A percentile compares a stretch with the other conserved stretches of the same genome.
phyloP scores from a whole-genome alignment of 495 filamentous ascomycete species.

The Podospora australis region DNA sequence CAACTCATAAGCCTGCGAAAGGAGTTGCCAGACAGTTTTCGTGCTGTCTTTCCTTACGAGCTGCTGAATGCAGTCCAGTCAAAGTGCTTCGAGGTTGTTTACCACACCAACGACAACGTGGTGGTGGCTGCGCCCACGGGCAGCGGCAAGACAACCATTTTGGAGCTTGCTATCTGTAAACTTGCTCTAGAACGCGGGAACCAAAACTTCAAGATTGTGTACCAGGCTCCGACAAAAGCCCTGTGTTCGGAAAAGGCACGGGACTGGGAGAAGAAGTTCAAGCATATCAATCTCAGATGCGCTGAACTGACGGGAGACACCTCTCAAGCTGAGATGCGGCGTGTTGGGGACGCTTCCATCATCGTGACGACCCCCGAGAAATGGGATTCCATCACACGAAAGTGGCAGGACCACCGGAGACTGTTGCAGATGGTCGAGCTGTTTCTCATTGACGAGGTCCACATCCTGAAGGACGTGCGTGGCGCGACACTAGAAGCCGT shows the following conservation, averaged over 20 bases:
- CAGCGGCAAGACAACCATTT: constrained; percentile 85
- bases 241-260: constrained; percentile 74
- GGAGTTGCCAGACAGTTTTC: constrained; percentile 70
- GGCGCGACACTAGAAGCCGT: constrained; percentile 93
- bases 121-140: constrained; percentile 89
- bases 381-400: constrained; percentile 95
- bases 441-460: constrained; percentile 94
- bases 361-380: constrained; percentile 98
- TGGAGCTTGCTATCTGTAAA: constrained; percentile 88
- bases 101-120: constrained; percentile 70
- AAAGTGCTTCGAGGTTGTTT: constrained; percentile 70
- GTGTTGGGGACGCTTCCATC: constrained; percentile 75
- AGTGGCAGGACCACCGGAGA: constrained; percentile 85
- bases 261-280: constrained; percentile 86
- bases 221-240: constrained; percentile 91
- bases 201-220: constrained; percentile 84
- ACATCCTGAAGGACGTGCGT: constrained; percentile 83
- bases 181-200: constrained; percentile 55
- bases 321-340: constrained; percentile 61
- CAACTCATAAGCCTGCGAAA: constrained; percentile 61
- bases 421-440: constrained; percentile 81
- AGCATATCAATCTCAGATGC: constrained; percentile 64
- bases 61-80: constrained; percentile 92
- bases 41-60: constrained; percentile 69
- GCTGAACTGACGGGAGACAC: constrained; percentile 92